Conservation (phyloP, 805 yeast genomes). For the Candida sithepensis region DNA sequence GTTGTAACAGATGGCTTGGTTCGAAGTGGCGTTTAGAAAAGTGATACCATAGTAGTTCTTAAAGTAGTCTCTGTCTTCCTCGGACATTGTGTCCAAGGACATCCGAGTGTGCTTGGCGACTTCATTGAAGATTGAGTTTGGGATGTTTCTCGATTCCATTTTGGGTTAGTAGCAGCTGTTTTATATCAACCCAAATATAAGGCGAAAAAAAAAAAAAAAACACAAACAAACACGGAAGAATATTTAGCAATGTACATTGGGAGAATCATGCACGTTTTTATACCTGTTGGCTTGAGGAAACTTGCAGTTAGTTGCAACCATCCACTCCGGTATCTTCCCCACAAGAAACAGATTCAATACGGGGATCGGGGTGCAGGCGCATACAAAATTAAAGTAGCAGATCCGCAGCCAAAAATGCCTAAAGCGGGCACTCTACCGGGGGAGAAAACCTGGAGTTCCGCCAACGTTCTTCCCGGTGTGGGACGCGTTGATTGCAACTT, state of each 20-base stretch:
- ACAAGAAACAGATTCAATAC: too few relatives aligned
- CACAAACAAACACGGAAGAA: background rate
- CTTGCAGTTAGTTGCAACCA: too few relatives aligned
- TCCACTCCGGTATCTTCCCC: too few relatives aligned
- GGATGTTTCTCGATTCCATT: background rate
- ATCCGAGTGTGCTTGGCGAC: constrained; percentile 13
- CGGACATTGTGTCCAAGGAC: constrained; percentile 18
- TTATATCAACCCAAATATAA: too few relatives aligned
- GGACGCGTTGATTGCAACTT: too few relatives aligned
- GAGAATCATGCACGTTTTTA: too few relatives aligned
- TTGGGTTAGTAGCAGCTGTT: background rate
- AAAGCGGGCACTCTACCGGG: background rate
- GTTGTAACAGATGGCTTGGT: constrained; percentile 24
- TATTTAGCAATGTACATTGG: too few relatives aligned
- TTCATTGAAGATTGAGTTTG: constrained; percentile 10
- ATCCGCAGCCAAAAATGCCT: background rate
- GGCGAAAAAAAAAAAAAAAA: too few relatives aligned
- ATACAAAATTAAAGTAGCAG: too few relatives aligned
- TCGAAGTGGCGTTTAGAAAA: constrained; percentile 28
- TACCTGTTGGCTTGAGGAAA: too few relatives aligned
- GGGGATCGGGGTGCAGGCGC: too few relatives aligned
- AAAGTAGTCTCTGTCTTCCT: constrained; percentile 15
- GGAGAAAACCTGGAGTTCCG: background rate
- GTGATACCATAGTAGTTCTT: constrained; percentile 7
- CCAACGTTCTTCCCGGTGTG: background rate